These are phyloP conservation scores for Plenodomus lindquistii DNA, from an alignment of 2,329 filamentous ascomycete species.

Conservation along the genomic window DNA sequence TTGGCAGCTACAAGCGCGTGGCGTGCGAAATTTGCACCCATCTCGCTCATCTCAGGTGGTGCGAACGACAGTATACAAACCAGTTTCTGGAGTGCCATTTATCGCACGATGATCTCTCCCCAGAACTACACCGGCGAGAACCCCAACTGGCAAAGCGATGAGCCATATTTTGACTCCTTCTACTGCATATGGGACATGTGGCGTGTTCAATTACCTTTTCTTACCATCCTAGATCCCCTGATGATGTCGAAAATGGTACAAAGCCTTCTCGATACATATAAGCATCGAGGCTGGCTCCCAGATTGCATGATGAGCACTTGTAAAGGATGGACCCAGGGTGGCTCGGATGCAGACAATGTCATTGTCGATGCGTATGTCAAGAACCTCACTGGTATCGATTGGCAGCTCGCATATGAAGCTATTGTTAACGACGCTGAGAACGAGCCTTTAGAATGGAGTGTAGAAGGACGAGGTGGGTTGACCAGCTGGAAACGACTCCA, in stretches of 20 bases:
- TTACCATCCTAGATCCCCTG: slow-evolving; percentile 68
- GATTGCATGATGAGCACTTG: slow-evolving; percentile 79
- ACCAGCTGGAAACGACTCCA: slow-evolving; percentile 41
- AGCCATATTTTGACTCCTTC: slow-evolving; percentile 56
- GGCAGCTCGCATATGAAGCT: slow-evolving; percentile 43
- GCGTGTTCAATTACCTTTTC: slow-evolving; percentile 62
- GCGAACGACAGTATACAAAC: slow-evolving; percentile 45
- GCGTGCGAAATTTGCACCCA: slow-evolving; percentile 46
- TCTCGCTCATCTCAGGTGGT: slow-evolving; percentile 42
- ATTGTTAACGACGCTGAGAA: slow-evolving; percentile 46
- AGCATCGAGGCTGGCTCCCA: slow-evolving; percentile 72
- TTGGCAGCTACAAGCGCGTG: slow-evolving; percentile 47
- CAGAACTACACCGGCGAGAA: slow-evolving; percentile 55
- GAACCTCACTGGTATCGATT: slow-evolving; percentile 56
- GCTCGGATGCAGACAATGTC: slow-evolving; percentile 74
- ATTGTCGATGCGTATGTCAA: slow-evolving; percentile 73
- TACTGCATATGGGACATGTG: slow-evolving; percentile 64
- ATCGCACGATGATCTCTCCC: slow-evolving; percentile 51
- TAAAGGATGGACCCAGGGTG: slow-evolving; percentile 75
- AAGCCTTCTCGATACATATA: slow-evolving; percentile 72
- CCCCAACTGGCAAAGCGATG: slow-evolving; percentile 48
- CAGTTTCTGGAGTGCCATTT: slow-evolving; percentile 52
- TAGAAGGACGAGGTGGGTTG: slow-evolving; percentile 44
- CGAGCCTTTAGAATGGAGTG: slow-evolving; percentile 46
- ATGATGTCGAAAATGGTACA: slow-evolving; percentile 69